Evolutionary conservation across 148 eudicot species (phyloP).

Genomic region (Rhododendron griersonianum): DNA sequence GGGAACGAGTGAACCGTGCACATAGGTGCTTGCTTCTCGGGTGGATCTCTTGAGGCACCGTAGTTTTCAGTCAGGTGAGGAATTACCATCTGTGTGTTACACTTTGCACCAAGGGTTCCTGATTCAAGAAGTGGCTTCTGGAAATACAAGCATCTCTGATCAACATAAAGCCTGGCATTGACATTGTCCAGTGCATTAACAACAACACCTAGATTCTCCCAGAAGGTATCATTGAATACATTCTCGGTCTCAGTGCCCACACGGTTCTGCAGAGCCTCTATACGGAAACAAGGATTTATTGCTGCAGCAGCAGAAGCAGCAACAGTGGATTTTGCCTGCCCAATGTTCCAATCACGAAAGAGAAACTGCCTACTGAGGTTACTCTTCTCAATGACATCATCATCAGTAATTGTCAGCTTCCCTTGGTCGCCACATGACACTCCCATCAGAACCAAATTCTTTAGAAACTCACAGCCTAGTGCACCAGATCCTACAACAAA

Average conservation of each 20-base stretch:
- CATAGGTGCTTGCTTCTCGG: constrained; percentile 96
- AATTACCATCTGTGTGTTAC: constrained; percentile 93
- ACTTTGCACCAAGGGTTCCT: constrained; percentile 91
- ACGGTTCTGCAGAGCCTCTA: constrained; percentile 89
- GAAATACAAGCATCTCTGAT: constrained; percentile 81
- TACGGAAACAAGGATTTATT: constrained; percentile 53
- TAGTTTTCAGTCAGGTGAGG: constrained; percentile 91
- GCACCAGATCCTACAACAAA: constrained; percentile 96
- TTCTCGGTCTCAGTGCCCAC: constrained; percentile 83
- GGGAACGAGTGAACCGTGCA: constrained; percentile 95
- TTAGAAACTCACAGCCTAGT: constrained; percentile 87
- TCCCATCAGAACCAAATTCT: constrained; percentile 91
- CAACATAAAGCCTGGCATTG: constrained; percentile 87
- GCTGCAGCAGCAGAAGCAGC: constrained; percentile 77
- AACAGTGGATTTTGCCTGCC: constrained; percentile 94
- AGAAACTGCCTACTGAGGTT: constrained; percentile 89
- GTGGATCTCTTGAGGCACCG: constrained; percentile 96
- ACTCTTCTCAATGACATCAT: constrained; percentile 93
- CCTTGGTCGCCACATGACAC: constrained; percentile 66
- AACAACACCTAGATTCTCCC: constrained; percentile 77
- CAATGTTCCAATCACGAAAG: constrained; percentile 96
- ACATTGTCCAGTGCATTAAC: constrained; percentile 88
- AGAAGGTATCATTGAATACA: constrained; percentile 74
- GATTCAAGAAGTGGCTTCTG: constrained; percentile 94
- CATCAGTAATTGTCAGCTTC: constrained; percentile 81